Evolutionary conservation across 2,329 filamentous ascomycete genomes (phyloP), one percentile per base, ranked within the genome.

Genomic region (Scedosporium aurantiacum): DNA sequence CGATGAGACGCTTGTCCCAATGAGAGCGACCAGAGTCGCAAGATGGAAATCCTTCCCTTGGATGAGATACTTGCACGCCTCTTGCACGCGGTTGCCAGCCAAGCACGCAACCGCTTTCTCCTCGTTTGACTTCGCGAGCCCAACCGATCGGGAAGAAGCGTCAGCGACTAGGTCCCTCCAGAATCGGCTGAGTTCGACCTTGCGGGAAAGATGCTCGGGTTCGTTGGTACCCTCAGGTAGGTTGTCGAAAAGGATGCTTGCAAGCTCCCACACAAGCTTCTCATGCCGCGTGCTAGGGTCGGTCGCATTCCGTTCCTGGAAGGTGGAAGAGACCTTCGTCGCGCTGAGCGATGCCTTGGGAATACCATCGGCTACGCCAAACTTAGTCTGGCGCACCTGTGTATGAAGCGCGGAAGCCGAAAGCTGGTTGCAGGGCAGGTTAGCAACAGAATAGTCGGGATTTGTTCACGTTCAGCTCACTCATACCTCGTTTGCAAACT

Each of bases 241-340:
- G n/a, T 85, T 79, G 65, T 96, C 91, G 69, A 96, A 99, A 3
- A 99, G 80, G 43, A 97, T 86, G 62, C 89, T 89, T 1, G 90
- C 87, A 41, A 99, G 79, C 63, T 90, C 83, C 94, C 95, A 99
- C 1, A 94, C 85, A 14, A 85, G 79, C 68, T 85, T 84, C 73
- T 95, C 90, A 62, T 90, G 83, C 21, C 76, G 72, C 60, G 73
- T 78, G 23, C 78, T 78, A 16, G 76, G 74, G 65, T 76, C 72
- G 21, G 70, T 74, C 66, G 72, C 68, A 45, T 74, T 74, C 55
- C 74, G 74, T 47, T 72, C 72, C 63, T 74, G 77, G 64, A 75
- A 79, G 18, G 76, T 64, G 45, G 73, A 69, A 66, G 70, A 72
- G 10, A 78, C 67, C 7, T 67, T 73, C 0, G 65, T 62, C 2